Evolutionary conservation across 805 yeast genomes (phyloP), one percentile per base, ranked within the genome.

Genomic region (Hanseniaspora osmophila): DNA sequence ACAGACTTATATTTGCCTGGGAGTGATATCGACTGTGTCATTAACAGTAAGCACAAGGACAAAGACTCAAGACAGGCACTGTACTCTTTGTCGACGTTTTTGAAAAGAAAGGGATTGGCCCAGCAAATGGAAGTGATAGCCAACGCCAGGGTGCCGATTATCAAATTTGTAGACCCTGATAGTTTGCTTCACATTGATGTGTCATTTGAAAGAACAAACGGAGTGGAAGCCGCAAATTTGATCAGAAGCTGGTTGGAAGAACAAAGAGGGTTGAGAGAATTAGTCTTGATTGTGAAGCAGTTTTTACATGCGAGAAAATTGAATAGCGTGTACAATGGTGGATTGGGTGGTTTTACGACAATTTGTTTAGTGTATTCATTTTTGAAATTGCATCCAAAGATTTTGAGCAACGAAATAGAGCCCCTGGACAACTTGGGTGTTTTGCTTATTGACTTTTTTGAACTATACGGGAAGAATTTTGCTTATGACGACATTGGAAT

Each of bases 1-100:
- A 88, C 96, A 0, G 96, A 88, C 57, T 66, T 90, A 49, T 90
- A 87, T 57, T 68, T 90, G 15, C 97, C 97, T 0, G 95, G 95
- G 1, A 85, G 96, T 0, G 98, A 90, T 68, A 86, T 90, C 30
- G 98, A 90, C 62, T 80, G 92, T 78, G 96, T 88, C 40, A 74
- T 90, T 19, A 68, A 80, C 3, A 81, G 94, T 18, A 63, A 69
- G 15, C 63, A 66, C 12, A 78, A 80, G 2, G 73, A 74, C 52
- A 67, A 67, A 44, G 86, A 75, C 54, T 74, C 71, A 47, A 74
- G 84, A 56, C 70, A 77, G n/a, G 66, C 75, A 19, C 63, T 90
- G 41, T 87, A 80, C 58, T 79, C 78, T 54, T 66, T 90, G 10
- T 78, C 95, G 2, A 76, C 86, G 5, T 75, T 71, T 54, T 67